Conservation (phyloP, 2,329 filamentous ascomycete species). For the Neophaeococcomyces mojaviensis region DNA sequence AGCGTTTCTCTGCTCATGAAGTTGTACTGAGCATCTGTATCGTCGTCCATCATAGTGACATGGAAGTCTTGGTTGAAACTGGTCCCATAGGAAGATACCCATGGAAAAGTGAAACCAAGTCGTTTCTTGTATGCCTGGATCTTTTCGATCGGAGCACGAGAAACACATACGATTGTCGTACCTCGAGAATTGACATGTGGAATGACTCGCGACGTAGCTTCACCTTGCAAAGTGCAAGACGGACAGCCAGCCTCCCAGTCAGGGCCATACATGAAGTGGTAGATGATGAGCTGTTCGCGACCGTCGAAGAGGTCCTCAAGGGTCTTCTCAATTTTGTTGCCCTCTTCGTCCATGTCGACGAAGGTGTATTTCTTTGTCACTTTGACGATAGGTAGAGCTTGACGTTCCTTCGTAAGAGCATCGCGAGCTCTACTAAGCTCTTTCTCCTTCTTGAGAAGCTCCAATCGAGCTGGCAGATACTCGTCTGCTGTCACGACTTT, state of each 20-base stretch:
- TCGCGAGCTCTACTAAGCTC: slow-evolving; percentile 15
- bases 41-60: slow-evolving; percentile 27
- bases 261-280: slow-evolving; percentile 43
- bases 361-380: slow-evolving; percentile 33
- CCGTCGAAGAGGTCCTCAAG: slow-evolving; percentile 25
- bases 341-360: slow-evolving; percentile 10
- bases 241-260: slow-evolving; percentile 30
- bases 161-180: slow-evolving; percentile 34
- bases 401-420: slow-evolving; percentile 10
- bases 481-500: slow-evolving; percentile 4
- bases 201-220: slow-evolving; percentile 33
- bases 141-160: slow-evolving; percentile 31
- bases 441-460: slow-evolving; percentile 16
- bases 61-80: slow-evolving; percentile 38
- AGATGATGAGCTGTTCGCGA: slow-evolving; percentile 29
- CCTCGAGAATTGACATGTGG: slow-evolving; percentile 32
- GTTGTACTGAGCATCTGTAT: slow-evolving; percentile 24
- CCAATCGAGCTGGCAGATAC: slow-evolving; percentile 15
- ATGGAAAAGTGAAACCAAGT: slow-evolving; percentile 38
- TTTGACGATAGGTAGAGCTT: slow-evolving; percentile 35
- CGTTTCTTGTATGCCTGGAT: slow-evolving; percentile 31
- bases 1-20: slow-evolving; percentile 23
- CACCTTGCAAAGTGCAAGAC: slow-evolving; percentile 34
- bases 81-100: slow-evolving; percentile 25
- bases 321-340: slow-evolving; percentile 11